phyloP scores from a whole-genome alignment of 2,329 filamentous ascomycete species.

The Ophiocordyceps australis region DNA sequence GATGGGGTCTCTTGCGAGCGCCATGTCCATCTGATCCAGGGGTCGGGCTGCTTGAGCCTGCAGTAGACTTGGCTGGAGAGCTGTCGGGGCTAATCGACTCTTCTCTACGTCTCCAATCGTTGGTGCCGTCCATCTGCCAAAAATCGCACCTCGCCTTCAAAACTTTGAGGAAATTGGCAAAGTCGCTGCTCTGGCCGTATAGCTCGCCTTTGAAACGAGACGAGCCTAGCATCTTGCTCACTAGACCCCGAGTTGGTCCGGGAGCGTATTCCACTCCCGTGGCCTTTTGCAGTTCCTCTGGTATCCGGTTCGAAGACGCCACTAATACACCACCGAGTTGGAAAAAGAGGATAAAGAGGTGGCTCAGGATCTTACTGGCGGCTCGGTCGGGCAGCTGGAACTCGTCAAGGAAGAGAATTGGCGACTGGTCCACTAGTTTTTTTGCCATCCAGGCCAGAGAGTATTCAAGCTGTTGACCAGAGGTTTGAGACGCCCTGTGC shows the following conservation, averaged over 20 bases:
- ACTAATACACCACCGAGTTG: conserved; percentile 66
- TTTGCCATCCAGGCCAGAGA: conserved; percentile 57
- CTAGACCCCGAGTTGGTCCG: conserved; percentile 31
- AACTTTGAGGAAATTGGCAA: conserved; percentile 58
- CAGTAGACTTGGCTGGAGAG: too few relatives aligned
- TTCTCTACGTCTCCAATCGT: conserved; percentile 50
- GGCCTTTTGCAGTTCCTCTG: conserved; percentile 62
- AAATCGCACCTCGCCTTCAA: conserved; percentile 63
- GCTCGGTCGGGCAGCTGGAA: conserved; percentile 70
- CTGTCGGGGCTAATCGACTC: conserved; percentile 6
- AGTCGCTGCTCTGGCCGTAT: conserved; percentile 48
- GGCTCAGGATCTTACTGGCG: conserved; percentile 61
- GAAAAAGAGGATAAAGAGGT: conserved; percentile 64
- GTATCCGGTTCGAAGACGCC: conserved; percentile 69
- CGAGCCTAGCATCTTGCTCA: conserved; percentile 27
- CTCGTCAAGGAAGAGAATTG: conserved; percentile 66
- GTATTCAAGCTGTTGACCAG: conserved; percentile 26
- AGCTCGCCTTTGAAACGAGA: conserved; percentile 23
- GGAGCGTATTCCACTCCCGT: conserved; percentile 50
- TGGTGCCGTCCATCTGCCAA: conserved; percentile 64
- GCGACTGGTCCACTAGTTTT: conserved; percentile 56
- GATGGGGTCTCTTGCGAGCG: conserved; percentile 8
- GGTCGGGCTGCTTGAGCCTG: not conserved
- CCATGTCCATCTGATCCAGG: conserved; percentile 2
- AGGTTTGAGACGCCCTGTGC: conserved; percentile 25